Evolutionary conservation across 352 stramenopile species (phyloP).

Genomic region (Globisporangium alternatum): DNA sequence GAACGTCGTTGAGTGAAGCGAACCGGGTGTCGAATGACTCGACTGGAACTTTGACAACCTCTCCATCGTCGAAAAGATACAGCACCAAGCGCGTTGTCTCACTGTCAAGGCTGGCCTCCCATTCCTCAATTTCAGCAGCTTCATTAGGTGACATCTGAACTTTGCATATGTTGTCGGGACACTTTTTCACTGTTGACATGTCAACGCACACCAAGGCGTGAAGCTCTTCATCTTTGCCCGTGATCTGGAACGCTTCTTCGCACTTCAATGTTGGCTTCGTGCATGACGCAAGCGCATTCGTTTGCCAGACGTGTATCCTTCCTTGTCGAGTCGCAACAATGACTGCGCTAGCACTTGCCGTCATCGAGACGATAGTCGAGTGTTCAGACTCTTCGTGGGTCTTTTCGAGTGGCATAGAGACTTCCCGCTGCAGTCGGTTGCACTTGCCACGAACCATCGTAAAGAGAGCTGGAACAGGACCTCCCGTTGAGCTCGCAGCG

Average conservation of each 20-base stretch:
- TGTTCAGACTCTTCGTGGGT: not conserved
- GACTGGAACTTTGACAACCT: slow-evolving; percentile 17
- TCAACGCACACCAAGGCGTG: not conserved
- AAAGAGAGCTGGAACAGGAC: not conserved
- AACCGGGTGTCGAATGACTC: slow-evolving; percentile 9
- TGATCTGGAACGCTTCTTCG: slow-evolving; percentile 1
- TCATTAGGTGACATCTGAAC: not conserved
- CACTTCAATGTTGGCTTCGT: not conserved
- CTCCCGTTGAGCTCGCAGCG: not conserved
- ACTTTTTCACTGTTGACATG: no score
- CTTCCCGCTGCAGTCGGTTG: not conserved
- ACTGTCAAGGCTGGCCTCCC: slow-evolving; percentile 1
- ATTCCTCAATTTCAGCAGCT: slow-evolving; percentile 2
- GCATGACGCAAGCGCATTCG: not conserved
- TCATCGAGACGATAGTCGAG: not conserved
- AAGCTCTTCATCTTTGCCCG: slow-evolving; percentile 1
- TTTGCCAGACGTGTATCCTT: not conserved
- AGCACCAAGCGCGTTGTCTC: slow-evolving; percentile 18
- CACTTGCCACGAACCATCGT: not conserved
- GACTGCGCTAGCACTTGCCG: not conserved
- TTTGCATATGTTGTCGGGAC: not conserved
- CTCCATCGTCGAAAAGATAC: slow-evolving; percentile 30
- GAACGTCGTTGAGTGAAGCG: not conserved
- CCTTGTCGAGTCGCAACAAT: not conserved
- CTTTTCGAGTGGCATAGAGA: not conserved